Conservation (phyloP, 139 green algal genomes). For the Desmodesmus armatus region DNA sequence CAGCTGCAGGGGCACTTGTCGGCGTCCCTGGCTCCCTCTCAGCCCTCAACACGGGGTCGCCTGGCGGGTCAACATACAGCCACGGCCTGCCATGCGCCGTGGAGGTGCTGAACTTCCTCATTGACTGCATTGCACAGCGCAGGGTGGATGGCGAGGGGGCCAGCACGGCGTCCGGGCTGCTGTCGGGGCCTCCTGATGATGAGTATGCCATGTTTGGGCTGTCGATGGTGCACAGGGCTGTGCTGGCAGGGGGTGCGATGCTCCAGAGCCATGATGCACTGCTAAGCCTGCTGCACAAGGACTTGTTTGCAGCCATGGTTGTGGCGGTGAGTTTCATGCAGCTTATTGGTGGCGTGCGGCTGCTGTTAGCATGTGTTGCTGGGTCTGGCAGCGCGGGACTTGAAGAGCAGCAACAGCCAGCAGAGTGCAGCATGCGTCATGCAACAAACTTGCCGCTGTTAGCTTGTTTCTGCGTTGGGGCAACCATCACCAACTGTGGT, state of each 20-base stretch:
- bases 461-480: no score
- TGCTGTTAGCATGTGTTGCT: no score
- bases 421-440: neutral
- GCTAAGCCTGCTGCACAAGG: conserved; percentile 67
- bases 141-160: conserved; percentile 32
- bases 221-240: conserved; percentile 74
- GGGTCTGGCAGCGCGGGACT: no score
- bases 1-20: neutral
- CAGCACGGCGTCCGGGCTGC: neutral
- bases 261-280: conserved; percentile 58
- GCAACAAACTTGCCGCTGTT: neutral
- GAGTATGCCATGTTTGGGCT: conserved; percentile 78
- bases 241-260: conserved; percentile 58
- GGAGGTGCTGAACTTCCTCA: conserved; percentile 68
- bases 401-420: neutral
- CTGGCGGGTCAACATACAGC: conserved; percentile 22
- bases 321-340: conserved; percentile 47
- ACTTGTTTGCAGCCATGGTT: conserved; percentile 70
- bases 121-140: conserved; percentile 53
- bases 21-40: neutral
- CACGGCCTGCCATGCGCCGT: conserved; percentile 57
- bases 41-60: conserved; percentile 3
- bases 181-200: neutral
- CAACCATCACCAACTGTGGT: no score
- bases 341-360: neutral